These are phyloP conservation scores for Pseudogymnoascus sp. DNA, from an alignment of 2,329 filamentous ascomycete genomes.

Conservation along the genomic window DNA sequence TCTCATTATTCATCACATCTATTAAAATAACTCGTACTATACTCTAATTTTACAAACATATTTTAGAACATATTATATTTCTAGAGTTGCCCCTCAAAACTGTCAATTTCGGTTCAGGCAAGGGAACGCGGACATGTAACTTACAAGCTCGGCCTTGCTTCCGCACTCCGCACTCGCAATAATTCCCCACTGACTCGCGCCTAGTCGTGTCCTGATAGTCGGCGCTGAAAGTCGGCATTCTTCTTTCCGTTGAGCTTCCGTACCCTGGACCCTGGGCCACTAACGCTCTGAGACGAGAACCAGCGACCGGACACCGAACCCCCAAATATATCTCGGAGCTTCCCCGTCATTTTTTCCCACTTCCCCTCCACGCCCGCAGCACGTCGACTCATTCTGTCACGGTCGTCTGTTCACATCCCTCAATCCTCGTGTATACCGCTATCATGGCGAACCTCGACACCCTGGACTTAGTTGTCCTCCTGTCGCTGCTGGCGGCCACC, in stretches of 20 bases:
- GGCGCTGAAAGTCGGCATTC: too few relatives aligned
- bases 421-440: slow-evolving; percentile 3
- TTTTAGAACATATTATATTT: not conserved
- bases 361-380: not conserved
- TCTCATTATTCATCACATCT: not conserved
- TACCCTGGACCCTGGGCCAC: not conserved
- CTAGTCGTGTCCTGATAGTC: not conserved
- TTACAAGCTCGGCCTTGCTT: not conserved
- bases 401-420: not conserved
- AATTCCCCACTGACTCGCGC: not conserved
- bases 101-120: not conserved
- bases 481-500: slow-evolving; percentile 74
- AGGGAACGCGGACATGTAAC: not conserved
- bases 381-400: not conserved
- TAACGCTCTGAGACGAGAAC: not conserved
- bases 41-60: too few relatives aligned
- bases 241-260: not conserved
- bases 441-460: slow-evolving; percentile 94
- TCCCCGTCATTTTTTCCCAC: not conserved
- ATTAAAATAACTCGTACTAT: not conserved
- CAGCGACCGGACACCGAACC: not conserved
- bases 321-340: slow-evolving; percentile 4
- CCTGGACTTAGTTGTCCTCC: slow-evolving; percentile 86
- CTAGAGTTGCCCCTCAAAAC: not conserved
- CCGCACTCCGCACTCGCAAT: not conserved